Conservation (phyloP, 2,329 filamentous ascomycete species). For the Colletotrichum karsti region DNA sequence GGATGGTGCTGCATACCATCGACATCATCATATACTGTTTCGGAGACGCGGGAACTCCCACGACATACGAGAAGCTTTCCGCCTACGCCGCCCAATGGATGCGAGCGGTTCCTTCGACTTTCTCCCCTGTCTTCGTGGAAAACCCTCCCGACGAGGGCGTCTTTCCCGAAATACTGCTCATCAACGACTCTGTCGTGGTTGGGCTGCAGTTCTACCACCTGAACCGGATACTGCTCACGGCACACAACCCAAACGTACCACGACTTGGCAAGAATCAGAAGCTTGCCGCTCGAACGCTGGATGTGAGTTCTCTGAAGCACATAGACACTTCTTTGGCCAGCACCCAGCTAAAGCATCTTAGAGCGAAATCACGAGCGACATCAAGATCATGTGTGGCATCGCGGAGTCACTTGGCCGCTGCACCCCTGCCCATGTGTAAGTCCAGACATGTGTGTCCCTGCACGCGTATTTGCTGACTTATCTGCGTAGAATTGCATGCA, state of each 20-base stretch:
- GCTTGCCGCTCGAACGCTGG: not conserved
- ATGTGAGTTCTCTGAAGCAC: conserved; percentile 30
- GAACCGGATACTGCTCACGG: conserved; percentile 36
- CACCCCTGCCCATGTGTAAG: conserved; percentile 8
- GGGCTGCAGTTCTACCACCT: conserved; percentile 37
- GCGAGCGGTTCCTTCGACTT: conserved; percentile 33
- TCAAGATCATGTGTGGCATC: conserved; percentile 3
- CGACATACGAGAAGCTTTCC: conserved; percentile 31
- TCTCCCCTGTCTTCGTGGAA: conserved; percentile 33
- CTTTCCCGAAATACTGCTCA: not conserved
- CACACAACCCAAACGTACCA: conserved; percentile 37
- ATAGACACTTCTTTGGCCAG: not conserved
- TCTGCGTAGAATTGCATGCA: conserved; percentile 32
- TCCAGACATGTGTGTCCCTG: not conserved
- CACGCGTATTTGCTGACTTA: not conserved
- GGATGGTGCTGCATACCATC: conserved; percentile 34
- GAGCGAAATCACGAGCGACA: not conserved
- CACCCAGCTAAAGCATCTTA: not conserved
- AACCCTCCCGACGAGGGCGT: not conserved
- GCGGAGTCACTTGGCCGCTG: not conserved
- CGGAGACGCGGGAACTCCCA: conserved; percentile 27
- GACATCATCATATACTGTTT: conserved; percentile 37
- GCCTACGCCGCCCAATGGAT: conserved; percentile 34
- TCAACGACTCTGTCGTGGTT: conserved; percentile 37
- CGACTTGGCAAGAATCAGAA: conserved; percentile 29